These are phyloP conservation scores for Zymoseptoria passerinii DNA, from an alignment of 2,329 filamentous ascomycete genomes.

Conservation along the genomic window DNA sequence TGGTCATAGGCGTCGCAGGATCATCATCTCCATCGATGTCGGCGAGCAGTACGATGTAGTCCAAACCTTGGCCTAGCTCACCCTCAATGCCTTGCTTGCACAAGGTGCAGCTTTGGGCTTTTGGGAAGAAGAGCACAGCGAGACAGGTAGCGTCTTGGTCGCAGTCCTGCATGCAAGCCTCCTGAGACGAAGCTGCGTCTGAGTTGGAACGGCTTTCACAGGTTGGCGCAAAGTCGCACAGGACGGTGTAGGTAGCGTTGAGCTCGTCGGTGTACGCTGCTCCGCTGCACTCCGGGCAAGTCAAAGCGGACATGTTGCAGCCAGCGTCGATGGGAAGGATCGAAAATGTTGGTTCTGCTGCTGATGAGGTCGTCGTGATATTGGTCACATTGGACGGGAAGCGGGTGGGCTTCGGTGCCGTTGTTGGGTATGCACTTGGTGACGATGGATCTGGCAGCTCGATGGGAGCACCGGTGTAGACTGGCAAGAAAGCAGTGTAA, in stretches of 20 bases:
- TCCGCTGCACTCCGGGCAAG: conserved; percentile 21
- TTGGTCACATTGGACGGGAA: background rate
- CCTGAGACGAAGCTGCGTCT: conserved; percentile 11
- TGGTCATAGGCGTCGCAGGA: background rate
- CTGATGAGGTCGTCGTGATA: conserved; percentile 2
- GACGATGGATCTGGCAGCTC: background rate
- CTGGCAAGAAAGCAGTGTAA: conserved; percentile 22
- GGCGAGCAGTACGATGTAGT: conserved; percentile 14
- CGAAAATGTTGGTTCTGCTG: conserved; percentile 9
- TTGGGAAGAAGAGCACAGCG: conserved; percentile 16
- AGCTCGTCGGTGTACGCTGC: conserved; percentile 15
- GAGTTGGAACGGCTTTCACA: conserved; percentile 13
- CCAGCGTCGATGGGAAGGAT: conserved; percentile 11
- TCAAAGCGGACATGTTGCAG: conserved; percentile 13
- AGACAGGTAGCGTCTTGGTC: conserved; percentile 20
- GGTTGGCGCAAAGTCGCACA: conserved; percentile 17
- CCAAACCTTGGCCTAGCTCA: conserved; percentile 2
- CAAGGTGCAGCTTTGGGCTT: conserved; percentile 13
- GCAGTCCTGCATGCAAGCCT: conserved; percentile 19
- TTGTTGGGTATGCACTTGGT: conserved; percentile 3
- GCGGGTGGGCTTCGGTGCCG: background rate
- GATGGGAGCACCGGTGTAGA: conserved; percentile 4
- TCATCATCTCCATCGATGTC: conserved; percentile 13
- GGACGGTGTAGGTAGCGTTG: conserved; percentile 19
- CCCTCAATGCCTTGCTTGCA: conserved; percentile 18